These are phyloP conservation scores for Trichophyton schoenleinii DNA, from an alignment of 2,329 filamentous ascomycete species.

Conservation along the genomic window DNA sequence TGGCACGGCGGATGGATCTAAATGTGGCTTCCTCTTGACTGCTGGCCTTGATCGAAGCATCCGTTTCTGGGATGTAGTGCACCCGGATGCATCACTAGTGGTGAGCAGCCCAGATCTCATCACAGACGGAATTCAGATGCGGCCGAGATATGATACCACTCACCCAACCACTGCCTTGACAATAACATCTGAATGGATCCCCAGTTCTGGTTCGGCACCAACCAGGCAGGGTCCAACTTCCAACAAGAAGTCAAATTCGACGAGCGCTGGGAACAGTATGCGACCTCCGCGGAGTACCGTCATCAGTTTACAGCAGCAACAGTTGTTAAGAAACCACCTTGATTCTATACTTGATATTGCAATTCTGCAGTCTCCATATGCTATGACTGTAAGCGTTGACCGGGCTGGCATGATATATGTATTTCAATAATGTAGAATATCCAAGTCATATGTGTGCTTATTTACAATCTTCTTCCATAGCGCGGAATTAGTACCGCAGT, in stretches of 20 bases:
- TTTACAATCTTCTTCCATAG: too few species aligned
- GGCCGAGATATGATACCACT: slow-evolving; percentile 57
- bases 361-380: slow-evolving; percentile 78
- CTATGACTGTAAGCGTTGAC: slow-evolving; percentile 86
- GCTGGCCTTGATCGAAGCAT: slow-evolving; percentile 83
- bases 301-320: slow-evolving; percentile 77
- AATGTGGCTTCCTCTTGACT: slow-evolving; percentile 72
- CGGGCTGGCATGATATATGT: slow-evolving; percentile 81
- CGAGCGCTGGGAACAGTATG: slow-evolving; percentile 17
- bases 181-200: slow-evolving; percentile 53
- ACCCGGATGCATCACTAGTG: slow-evolving; percentile 63
- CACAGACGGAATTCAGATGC: slow-evolving; percentile 39
- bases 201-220: slow-evolving; percentile 27
- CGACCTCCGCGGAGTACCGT: slow-evolving; percentile 63
- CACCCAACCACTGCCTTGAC: slow-evolving; percentile 52
- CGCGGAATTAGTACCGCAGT: too few species aligned
- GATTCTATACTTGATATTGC: slow-evolving; percentile 80
- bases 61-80: slow-evolving; percentile 81
- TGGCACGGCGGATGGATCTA: slow-evolving; percentile 46
- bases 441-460: neutral
- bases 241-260: slow-evolving; percentile 24
- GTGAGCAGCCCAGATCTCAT: slow-evolving; percentile 65
- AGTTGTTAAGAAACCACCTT: slow-evolving; percentile 71
- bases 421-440: slow-evolving; percentile 42
- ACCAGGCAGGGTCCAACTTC: slow-evolving; percentile 17